A percentile compares a stretch with the other conserved stretches of the same genome.
These are phyloP conservation scores for Phoenix roebelenii DNA, from an alignment of 176 grass and related monocot species.

Conservation along the genomic window DNA sequence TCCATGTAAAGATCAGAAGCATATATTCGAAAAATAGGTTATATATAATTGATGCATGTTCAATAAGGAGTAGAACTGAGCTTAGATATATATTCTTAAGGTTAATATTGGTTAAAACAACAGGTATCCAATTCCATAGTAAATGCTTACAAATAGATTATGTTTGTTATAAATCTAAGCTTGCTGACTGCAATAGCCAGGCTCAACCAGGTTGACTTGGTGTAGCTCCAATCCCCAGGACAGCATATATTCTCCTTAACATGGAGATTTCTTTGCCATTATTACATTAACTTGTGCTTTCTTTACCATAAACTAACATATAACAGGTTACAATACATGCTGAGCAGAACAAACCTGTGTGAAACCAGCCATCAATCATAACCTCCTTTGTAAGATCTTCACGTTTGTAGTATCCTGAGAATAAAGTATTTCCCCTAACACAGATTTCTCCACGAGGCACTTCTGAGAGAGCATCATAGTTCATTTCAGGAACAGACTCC, in stretches of 20 bases:
- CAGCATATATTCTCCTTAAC: no score
- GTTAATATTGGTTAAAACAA: background rate
- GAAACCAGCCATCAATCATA: constrained; percentile 76
- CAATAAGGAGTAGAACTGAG: no score
- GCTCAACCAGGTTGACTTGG: no score
- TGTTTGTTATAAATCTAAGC: no score
- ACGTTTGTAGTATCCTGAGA: constrained; percentile 77
- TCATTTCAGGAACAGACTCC: constrained; percentile 77
- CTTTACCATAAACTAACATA: no score
- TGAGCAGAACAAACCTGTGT: constrained; percentile 41
- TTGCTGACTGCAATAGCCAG: no score
- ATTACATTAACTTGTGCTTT: no score
- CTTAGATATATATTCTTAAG: background rate
- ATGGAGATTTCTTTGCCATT: no score
- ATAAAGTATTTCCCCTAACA: constrained; percentile 65
- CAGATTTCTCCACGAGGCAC: constrained; percentile 67
- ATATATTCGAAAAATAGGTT: background rate
- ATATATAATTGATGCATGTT: no score
- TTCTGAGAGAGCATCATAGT: constrained; percentile 59
- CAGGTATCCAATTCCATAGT: no score
- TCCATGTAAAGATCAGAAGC: background rate
- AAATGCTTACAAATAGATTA: no score
- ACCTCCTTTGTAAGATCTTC: constrained; percentile 79
- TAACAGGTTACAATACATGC: background rate
- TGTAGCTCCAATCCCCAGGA: no score